Base-by-base conservation (phyloP, 306 rosid genomes). In the Lagenaria siceraria region DNA sequence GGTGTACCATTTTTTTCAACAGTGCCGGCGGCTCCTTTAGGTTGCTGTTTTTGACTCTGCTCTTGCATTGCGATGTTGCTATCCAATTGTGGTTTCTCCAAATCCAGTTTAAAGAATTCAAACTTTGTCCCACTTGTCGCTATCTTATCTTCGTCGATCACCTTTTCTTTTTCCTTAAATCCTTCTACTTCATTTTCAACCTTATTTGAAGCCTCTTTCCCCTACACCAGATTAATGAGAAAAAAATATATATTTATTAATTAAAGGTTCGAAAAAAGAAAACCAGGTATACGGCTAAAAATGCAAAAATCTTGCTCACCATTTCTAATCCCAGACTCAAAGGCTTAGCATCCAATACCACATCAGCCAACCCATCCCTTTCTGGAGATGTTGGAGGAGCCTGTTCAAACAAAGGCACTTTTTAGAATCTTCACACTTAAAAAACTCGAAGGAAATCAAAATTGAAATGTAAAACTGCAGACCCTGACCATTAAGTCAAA, bases 401-500 rank as follows among this genome's bases (percentile, higher is more conserved):
- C 97, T 92, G 87, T 68, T 51, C n/a, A 48, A 46, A 79, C 81
- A 81, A 65, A 55, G 2, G 55, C 63, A 62, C 36, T 43, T 61
- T 70, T 84, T 74, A 89, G 82, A 54, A 58, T 83, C 63, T 22
- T 55, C 75, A 78, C 77, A 78, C 80, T 71, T 18, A 78, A 77
- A 65, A 81, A 64, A 60, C n/a, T 27, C n/a, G 71, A 49, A 22
- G 27, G 54, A 78, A 86, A 72, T 63, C 53, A 17, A 86, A 81
- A 80, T 48, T 2, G 14, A 27, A 84, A 83, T 43, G 36, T 4
- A 15, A 56, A 61, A 68, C 68, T 70, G 71, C 70, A 59, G 64
- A 78, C 71, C 53, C 89, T 88, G 84, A 92, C 97, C 97, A 87
- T 89, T 83, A 88, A 83, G 84, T 89, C 97, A 72, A 92, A 85